Percentiles rank a stretch among this genome's conserved stretches.
Evolutionary conservation across 108 stramenopile species (phyloP).

Genomic region (Skeletonema marinoi): DNA sequence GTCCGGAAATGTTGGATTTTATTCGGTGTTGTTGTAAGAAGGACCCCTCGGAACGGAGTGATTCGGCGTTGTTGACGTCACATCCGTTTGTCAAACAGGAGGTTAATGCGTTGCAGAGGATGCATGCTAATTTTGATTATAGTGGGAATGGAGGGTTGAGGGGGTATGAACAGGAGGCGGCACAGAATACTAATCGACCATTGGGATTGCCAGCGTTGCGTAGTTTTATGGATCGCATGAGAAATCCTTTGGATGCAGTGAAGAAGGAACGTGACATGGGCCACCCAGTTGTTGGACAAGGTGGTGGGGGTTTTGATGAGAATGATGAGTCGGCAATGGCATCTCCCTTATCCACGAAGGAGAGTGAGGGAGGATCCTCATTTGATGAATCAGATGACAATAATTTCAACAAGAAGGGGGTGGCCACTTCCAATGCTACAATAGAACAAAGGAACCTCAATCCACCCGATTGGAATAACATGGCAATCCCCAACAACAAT

Average conservation of each 20-base stretch:
- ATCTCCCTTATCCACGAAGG: slow-evolving; percentile 22
- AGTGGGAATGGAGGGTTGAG: slow-evolving; percentile 15
- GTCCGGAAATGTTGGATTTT: slow-evolving; percentile 91
- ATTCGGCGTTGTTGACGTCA: slow-evolving; percentile 72
- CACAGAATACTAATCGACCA: slow-evolving; percentile 15
- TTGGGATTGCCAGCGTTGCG: slow-evolving; percentile 71
- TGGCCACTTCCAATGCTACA: slow-evolving; percentile 10
- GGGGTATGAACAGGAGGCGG: slow-evolving; percentile 26
- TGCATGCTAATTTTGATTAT: slow-evolving; percentile 57
- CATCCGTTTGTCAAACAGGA: slow-evolving; percentile 88
- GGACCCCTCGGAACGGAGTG: slow-evolving; percentile 62
- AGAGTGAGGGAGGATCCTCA: background rate
- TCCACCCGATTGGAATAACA: slow-evolving; percentile 8
- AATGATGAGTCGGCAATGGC: background rate
- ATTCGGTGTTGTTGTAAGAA: slow-evolving; percentile 88
- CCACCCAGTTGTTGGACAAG: background rate
- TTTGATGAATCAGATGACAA: slow-evolving; percentile 2
- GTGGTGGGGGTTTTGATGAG: background rate
- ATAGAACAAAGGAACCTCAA: slow-evolving; percentile 12
- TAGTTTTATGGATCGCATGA: slow-evolving; percentile 75
- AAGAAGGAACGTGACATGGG: slow-evolving; percentile 30
- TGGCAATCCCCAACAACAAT: background rate
- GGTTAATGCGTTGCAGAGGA: slow-evolving; percentile 68
- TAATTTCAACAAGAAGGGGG: slow-evolving; percentile 1
- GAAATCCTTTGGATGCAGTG: slow-evolving; percentile 53